A percentile compares a stretch with the other conserved stretches of the same genome.
phyloP scores from a whole-genome alignment of 176 grass and related monocot genomes.

The Oryza rufipogon region DNA sequence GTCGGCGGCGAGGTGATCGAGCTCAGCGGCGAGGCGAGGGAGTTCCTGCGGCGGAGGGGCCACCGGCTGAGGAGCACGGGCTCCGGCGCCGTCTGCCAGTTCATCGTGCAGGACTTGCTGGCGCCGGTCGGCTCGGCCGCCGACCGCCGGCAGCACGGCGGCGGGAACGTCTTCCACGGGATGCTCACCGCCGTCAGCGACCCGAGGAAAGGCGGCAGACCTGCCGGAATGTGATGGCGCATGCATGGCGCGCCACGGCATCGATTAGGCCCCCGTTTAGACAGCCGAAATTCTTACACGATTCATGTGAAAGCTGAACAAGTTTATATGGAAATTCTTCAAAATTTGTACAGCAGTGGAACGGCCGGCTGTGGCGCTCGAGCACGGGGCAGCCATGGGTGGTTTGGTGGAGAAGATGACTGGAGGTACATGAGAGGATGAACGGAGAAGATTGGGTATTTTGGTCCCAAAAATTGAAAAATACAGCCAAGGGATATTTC shows the following conservation, averaged over 20 bases:
- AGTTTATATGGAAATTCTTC: not conserved
- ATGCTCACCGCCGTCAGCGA: conserved; percentile 89
- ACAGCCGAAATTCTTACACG: too few relatives aligned
- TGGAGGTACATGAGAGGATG: too few relatives aligned
- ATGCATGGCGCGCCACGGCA: not conserved
- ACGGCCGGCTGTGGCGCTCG: too few relatives aligned
- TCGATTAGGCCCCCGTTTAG: too few relatives aligned
- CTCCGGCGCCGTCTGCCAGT: conserved; percentile 62
- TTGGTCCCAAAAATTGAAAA: too few relatives aligned
- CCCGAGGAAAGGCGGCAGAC: conserved; percentile 77
- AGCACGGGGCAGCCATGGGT: too few relatives aligned
- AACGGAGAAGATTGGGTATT: too few relatives aligned
- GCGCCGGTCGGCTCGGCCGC: not conserved
- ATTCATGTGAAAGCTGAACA: not conserved
- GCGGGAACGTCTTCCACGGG: conserved; percentile 51
- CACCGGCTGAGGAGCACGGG: conserved; percentile 40
- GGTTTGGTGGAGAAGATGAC: too few relatives aligned
- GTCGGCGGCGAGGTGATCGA: conserved; percentile 60
- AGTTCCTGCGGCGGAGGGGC: conserved; percentile 60
- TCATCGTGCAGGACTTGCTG: conserved; percentile 72
- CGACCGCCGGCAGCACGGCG: not conserved
- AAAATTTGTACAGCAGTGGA: not conserved
- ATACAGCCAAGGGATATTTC: too few relatives aligned
- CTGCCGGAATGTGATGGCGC: conserved; percentile 55
- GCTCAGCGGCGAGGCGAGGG: conserved; percentile 39